Conservation (phyloP, 1,139 yeast species). For the Candida smagusa region DNA sequence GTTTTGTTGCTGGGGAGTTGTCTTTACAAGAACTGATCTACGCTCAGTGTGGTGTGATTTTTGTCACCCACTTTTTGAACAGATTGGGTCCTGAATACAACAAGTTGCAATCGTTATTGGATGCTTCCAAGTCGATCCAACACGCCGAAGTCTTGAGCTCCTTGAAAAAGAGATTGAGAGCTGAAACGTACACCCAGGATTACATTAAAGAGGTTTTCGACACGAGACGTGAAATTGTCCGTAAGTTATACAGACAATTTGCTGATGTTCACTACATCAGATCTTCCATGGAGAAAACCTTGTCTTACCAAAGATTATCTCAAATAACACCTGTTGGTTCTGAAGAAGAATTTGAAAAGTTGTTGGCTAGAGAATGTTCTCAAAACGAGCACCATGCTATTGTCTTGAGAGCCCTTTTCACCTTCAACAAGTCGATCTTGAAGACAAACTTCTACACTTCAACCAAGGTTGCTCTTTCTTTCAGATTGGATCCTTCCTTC, state of each 20-base stretch:
- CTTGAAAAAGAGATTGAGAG: conserved; percentile 84
- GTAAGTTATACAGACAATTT: conserved; percentile 85
- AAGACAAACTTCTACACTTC: conserved; percentile 94
- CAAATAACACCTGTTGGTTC: conserved; percentile 72
- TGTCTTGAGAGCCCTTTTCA: conserved; percentile 77
- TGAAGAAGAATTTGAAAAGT: conserved; percentile 70
- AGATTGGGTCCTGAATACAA: conserved; percentile 90
- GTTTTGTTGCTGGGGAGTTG: conserved; percentile 72
- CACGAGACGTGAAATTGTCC: conserved; percentile 66
- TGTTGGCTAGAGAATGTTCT: conserved; percentile 67
- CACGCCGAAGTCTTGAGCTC: conserved; percentile 75
- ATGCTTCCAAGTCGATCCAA: conserved; percentile 54
- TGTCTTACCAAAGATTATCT: conserved; percentile 84
- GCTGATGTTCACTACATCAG: conserved; percentile 87
- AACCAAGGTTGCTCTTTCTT: conserved; percentile 91
- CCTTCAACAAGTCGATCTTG: conserved; percentile 81
- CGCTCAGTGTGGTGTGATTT: conserved; percentile 91
- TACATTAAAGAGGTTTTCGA: conserved; percentile 77
- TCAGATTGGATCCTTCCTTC: conserved; percentile 83
- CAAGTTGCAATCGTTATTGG: conserved; percentile 63
- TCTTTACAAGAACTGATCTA: conserved; percentile 93
- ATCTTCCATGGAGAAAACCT: conserved; percentile 71
- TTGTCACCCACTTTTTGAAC: conserved; percentile 91
- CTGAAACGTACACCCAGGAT: conserved; percentile 89
- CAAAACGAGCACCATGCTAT: conserved; percentile 79